Conservation (phyloP, 768 basidiomycete genomes). For the Rickenella mellea region DNA sequence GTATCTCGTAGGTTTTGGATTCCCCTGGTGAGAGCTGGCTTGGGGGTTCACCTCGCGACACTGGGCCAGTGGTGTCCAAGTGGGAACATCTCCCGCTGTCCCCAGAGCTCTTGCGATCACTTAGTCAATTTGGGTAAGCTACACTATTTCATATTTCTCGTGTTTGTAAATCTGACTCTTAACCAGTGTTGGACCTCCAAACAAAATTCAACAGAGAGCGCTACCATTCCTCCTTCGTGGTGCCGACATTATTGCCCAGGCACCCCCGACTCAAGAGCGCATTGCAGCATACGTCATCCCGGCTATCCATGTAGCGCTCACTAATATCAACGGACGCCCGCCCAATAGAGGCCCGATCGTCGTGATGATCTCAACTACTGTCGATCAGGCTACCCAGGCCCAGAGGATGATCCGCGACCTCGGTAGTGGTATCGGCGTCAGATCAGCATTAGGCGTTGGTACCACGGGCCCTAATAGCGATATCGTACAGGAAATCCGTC, state of each 20-base stretch:
- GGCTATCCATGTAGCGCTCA: constrained; percentile 73
- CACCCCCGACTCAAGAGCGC: constrained; percentile 95
- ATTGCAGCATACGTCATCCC: constrained; percentile 97
- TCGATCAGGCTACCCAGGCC: constrained; percentile 97
- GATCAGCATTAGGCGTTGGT: constrained; percentile 83
- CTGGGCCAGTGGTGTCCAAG: constrained; percentile 79
- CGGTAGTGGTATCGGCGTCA: constrained; percentile 86
- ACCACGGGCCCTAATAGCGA: constrained; percentile 54
- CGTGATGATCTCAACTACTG: constrained; percentile 94
- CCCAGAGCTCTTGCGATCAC: constrained; percentile 78
- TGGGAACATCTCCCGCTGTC: constrained; percentile 90
- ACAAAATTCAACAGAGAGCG: constrained; percentile 97
- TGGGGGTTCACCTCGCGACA: constrained; percentile 49
- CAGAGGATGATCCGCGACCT: constrained; percentile 92
- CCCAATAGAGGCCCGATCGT: constrained; percentile 75
- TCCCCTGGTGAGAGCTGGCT: constrained; percentile 47
- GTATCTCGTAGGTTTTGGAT: constrained; percentile 39
- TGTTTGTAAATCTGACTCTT: constrained; percentile 4
- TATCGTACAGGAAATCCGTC: constrained; percentile 64
- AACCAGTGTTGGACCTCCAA: constrained; percentile 86
- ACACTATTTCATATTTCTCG: not conserved
- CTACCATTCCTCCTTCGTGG: constrained; percentile 91
- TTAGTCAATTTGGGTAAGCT: constrained; percentile 88
- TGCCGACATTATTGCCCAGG: constrained; percentile 96
- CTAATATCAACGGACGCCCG: constrained; percentile 44